Percentiles rank a stretch among this genome's conserved stretches.
phyloP scores from a whole-genome alignment of 495 filamentous ascomycete species.

The Arthonia radiata region DNA sequence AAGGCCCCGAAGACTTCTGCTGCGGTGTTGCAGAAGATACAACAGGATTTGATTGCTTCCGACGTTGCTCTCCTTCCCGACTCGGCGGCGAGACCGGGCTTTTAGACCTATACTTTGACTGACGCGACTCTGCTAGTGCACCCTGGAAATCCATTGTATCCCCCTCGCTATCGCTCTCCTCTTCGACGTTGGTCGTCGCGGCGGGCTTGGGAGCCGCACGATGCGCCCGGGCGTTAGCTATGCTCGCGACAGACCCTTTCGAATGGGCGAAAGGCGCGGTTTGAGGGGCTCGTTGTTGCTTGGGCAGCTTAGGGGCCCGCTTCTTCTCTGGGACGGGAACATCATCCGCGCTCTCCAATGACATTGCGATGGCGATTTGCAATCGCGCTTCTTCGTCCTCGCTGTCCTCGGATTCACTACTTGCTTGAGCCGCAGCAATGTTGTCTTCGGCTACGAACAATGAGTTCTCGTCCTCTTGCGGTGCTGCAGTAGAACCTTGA shows the following conservation, averaged over 20 bases:
- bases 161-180: conserved; percentile 25
- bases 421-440: conserved; percentile 5
- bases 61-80: no score
- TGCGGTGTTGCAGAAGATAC: conserved; percentile 6
- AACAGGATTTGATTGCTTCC: conserved; percentile 13
- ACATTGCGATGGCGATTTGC: conserved; percentile 2
- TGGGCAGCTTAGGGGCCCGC: conserved; percentile 15
- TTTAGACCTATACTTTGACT: conserved; percentile 13
- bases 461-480: conserved; percentile 19
- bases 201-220: conserved; percentile 21
- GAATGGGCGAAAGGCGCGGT: conserved; percentile 13
- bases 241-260: conserved; percentile 33
- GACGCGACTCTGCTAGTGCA: conserved; percentile 24
- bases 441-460: conserved; percentile 37
- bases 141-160: conserved; percentile 38
- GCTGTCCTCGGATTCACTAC: conserved; percentile 11
- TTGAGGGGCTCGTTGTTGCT: conserved; percentile 22
- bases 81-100: no score
- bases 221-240: conserved; percentile 35
- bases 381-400: conserved; percentile 2
- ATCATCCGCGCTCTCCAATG: conserved; percentile 9
- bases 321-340: conserved; percentile 18
- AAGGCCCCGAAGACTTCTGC: conserved; percentile 27
- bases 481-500: conserved; percentile 12
- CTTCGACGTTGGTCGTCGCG: conserved; percentile 11